Evolutionary conservation across 1,284 basidiomycete species (phyloP).

Genomic region (Trichosporon sp.): DNA sequence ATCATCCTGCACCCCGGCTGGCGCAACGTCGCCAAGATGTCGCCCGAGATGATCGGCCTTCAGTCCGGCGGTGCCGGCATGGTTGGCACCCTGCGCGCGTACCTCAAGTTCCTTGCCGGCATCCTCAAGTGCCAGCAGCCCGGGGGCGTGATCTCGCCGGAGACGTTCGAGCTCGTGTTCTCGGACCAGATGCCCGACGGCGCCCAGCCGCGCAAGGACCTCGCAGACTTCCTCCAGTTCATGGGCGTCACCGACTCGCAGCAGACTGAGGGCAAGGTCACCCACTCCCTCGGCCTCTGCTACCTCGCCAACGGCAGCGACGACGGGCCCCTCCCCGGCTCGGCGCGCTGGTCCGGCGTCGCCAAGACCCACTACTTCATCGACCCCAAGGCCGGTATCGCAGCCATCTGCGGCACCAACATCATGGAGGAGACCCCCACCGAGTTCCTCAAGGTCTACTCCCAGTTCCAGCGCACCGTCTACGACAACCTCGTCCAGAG

Average conservation of each 20-base stretch:
- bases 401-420: conserved; percentile 5
- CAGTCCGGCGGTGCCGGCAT: conserved; percentile 38
- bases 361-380: conserved; percentile 28
- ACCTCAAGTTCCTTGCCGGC: conserved; percentile 28
- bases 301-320: background rate
- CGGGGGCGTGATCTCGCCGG: conserved; percentile 20
- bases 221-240: conserved; percentile 7
- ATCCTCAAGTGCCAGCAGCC: conserved; percentile 25
- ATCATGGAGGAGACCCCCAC: background rate
- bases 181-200: conserved; percentile 19
- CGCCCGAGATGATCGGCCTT: conserved; percentile 13
- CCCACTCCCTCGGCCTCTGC: conserved; percentile 13
- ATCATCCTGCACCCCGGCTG: conserved; percentile 28
- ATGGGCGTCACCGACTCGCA: conserved; percentile 12
- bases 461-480: background rate
- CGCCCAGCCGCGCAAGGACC: conserved; percentile 10
- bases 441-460: background rate
- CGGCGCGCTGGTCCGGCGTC: conserved; percentile 26
- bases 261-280: conserved; percentile 6
- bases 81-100: conserved; percentile 34
- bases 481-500: background rate
- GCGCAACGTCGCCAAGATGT: conserved; percentile 22
- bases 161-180: conserved; percentile 28
- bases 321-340: conserved; percentile 18
- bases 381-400: conserved; percentile 24